Evolutionary conservation across 306 rosid genomes (phyloP), one percentile per base, ranked within the genome.

Genomic region (Cicer chorassanicum): DNA sequence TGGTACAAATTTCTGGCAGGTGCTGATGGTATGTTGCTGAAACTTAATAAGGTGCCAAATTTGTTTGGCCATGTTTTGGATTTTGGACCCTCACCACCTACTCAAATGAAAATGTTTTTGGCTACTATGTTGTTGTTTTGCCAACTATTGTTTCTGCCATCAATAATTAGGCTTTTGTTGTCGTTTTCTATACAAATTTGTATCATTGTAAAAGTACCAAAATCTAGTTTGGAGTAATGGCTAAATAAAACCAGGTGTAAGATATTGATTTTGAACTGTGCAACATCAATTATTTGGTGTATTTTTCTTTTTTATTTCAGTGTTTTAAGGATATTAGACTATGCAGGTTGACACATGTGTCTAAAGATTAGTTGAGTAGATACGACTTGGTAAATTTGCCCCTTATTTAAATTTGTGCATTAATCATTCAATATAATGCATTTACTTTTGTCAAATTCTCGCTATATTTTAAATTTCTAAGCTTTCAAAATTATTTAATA

Each of bases 41-140:
- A 70, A 65, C 9, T 43, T 62, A 81, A 80, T 72, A 72, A 73
- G 41, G 67, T 54, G 80, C 75, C 79, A 56, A 70, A 65, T 43
- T 74, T 65, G 13, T 70, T 1, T 56, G 78, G 81, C 57, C 75
- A 74, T 57, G 76, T 18, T 15, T 59, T 56, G 71, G 18, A 56
- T 69, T 70, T 48, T 59, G 65, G 48, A 59, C 65, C 77, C 76
- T 36, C 50, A 24, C 34, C 18, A 29, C 38, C 51, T 42, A 21
- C n/a, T 9, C 12, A 2, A 12, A 45, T 44, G 8, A 46, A 67
- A 55, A 14, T 68, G 44, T 21, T 39, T 10, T 29, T 75, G 68
- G 67, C 36, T 63, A 46, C 65, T 41, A 41, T 68, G 72, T 60
- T 43, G 81, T 38, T 78, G 67, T 43, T 68, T 70, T 74, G 36